These are phyloP conservation scores for Neofusicoccum kwambonambiense DNA, from an alignment of 2,329 filamentous ascomycete species.

Conservation along the genomic window DNA sequence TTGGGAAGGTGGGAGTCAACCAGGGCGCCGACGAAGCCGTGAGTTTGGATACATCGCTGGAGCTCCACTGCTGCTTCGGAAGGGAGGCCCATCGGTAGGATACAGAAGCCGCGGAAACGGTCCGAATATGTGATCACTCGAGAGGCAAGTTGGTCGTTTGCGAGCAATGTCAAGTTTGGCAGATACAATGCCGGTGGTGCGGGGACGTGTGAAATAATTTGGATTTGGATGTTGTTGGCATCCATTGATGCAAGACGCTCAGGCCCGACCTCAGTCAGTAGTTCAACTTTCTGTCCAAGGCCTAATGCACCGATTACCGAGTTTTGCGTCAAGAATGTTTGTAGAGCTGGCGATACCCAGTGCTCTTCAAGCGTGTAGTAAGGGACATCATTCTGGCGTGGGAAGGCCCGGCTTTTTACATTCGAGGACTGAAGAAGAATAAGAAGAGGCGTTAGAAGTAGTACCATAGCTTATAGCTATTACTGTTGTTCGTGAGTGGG, in stretches of 20 bases:
- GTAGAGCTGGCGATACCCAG: constrained; percentile 1
- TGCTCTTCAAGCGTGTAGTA: constrained; percentile 17
- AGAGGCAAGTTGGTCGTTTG: neutral
- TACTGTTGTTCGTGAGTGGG: too few species aligned
- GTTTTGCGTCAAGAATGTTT: neutral
- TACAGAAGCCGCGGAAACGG: constrained; percentile 45
- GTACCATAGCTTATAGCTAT: too few species aligned
- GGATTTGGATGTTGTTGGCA: constrained; percentile 11
- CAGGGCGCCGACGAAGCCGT: neutral
- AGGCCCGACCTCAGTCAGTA: neutral
- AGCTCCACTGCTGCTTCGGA: constrained; percentile 32
- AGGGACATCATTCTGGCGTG: neutral
- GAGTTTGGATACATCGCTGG: neutral
- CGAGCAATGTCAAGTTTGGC: neutral
- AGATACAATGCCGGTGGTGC: neutral
- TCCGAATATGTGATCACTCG: constrained; percentile 21
- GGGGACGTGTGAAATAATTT: constrained; percentile 13
- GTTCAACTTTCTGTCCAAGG: neutral
- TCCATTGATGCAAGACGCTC: constrained; percentile 13
- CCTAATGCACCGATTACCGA: neutral
- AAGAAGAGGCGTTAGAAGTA: too few species aligned
- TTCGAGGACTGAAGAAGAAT: too few species aligned
- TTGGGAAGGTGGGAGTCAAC: neutral
- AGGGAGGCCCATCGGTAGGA: constrained; percentile 37
- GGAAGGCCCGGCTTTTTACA: too few species aligned